Evolutionary conservation across 805 yeast genomes (phyloP).

Genomic region (Myxozyma geophila): DNA sequence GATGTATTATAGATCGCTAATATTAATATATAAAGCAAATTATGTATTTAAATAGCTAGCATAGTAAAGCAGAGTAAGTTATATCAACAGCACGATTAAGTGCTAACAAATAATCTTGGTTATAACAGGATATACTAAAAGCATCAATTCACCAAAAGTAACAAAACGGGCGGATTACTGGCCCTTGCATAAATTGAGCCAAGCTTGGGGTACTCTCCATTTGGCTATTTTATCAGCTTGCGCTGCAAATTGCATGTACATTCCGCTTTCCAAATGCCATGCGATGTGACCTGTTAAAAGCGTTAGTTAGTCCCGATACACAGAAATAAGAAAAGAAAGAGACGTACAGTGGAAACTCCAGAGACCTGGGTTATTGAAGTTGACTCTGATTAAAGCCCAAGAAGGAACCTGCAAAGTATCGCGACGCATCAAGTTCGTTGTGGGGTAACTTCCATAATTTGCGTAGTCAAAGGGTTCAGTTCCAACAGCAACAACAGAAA

Average conservation of each 20-base stretch:
- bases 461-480: slow-evolving; percentile 52
- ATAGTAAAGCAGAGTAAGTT: no score
- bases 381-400: slow-evolving; percentile 66
- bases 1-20: no score
- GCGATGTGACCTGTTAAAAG: slow-evolving; percentile 87
- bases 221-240: slow-evolving; percentile 37
- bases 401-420: slow-evolving; percentile 68
- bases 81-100: no score
- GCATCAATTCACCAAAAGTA: no score
- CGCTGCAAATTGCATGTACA: slow-evolving; percentile 69
- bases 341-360: slow-evolving; percentile 83
- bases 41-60: no score
- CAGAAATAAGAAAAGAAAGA: neutral
- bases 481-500: slow-evolving; percentile 71
- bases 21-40: no score
- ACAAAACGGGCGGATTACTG: no score
- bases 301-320: slow-evolving; percentile 52
- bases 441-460: slow-evolving; percentile 56
- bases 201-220: slow-evolving; percentile 38
- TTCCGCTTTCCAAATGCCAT: slow-evolving; percentile 96
- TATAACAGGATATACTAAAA: no score
- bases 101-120: no score
- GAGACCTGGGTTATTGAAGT: slow-evolving; percentile 86
- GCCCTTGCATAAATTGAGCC: slow-evolving; percentile 36
- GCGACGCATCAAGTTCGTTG: slow-evolving; percentile 59